A percentile compares a stretch with the other conserved stretches of the same genome.
These are phyloP conservation scores for Coccinonectria pachysandricola DNA, from an alignment of 2,329 filamentous ascomycete species.

Conservation along the genomic window DNA sequence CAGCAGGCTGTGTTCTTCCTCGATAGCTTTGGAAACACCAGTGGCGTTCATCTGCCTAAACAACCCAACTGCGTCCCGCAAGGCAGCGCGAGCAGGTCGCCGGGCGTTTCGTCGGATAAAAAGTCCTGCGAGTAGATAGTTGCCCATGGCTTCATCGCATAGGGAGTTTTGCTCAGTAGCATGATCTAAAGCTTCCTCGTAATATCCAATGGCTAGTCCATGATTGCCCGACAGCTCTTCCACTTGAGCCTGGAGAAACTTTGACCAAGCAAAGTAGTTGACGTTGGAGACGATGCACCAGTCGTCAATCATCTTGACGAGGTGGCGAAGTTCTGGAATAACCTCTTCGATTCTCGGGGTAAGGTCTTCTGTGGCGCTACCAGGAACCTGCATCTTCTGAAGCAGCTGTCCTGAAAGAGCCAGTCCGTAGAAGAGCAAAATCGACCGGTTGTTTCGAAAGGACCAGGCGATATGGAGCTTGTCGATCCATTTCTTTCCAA, in stretches of 20 bases:
- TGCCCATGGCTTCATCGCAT: constrained; percentile 63
- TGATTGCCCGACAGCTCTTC: constrained; percentile 50
- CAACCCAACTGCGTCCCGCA: constrained; percentile 56
- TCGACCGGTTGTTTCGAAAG: constrained; percentile 44
- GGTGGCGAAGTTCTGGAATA: constrained; percentile 40
- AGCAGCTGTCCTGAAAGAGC: constrained; percentile 43
- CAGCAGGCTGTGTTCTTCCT: constrained; percentile 57
- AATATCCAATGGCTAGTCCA: constrained; percentile 49
- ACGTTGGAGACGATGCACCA: constrained; percentile 55
- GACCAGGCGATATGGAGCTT: constrained; percentile 46
- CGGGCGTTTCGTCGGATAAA: constrained; percentile 55
- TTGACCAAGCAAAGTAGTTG: constrained; percentile 63
- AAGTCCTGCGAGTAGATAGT: constrained; percentile 64
- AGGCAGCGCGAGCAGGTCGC: constrained; percentile 57
- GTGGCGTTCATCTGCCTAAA: constrained; percentile 60
- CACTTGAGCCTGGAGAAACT: constrained; percentile 57
- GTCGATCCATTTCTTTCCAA: constrained; percentile 41
- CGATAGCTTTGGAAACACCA: constrained; percentile 58
- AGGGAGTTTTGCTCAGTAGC: constrained; percentile 54
- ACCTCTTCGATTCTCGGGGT: constrained; percentile 35
- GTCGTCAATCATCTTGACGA: constrained; percentile 51
- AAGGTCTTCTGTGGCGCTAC: constrained; percentile 31
- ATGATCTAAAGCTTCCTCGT: constrained; percentile 64
- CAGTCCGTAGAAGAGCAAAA: constrained; percentile 51
- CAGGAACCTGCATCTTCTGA: constrained; percentile 38